Evolutionary conservation across 345 rosid species (phyloP).

Genomic region (Salix caprea): DNA sequence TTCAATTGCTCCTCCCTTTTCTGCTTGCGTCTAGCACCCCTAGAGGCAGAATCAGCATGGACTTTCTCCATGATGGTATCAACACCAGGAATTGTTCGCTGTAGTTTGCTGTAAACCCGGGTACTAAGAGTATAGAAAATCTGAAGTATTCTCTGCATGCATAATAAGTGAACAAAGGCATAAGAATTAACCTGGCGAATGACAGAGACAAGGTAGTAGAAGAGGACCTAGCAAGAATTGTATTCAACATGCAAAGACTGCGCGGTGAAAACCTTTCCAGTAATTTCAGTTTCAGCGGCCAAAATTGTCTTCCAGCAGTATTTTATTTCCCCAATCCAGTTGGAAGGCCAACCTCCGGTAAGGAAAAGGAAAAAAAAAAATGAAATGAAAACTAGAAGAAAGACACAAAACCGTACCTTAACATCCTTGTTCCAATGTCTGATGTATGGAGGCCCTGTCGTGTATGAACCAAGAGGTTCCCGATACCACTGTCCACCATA

Average conservation of each 20-base stretch:
- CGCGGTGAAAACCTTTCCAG: background rate
- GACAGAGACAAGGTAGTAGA: background rate
- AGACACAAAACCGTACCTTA: slow-evolving; percentile 29
- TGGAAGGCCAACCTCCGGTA: background rate
- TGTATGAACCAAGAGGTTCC: slow-evolving; percentile 69
- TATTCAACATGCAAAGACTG: background rate
- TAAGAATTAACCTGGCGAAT: background rate
- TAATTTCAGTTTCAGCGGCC: background rate
- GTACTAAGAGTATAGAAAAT: slow-evolving; percentile 42
- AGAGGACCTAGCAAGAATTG: background rate
- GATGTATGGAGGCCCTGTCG: slow-evolving; percentile 81
- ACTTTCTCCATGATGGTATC: slow-evolving; percentile 48
- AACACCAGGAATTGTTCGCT: slow-evolving; percentile 57
- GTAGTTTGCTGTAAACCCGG: slow-evolving; percentile 33
- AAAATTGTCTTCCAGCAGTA: too few species aligned
- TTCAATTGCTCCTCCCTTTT: slow-evolving; percentile 38
- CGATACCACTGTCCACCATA: slow-evolving; percentile 88
- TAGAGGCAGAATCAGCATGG: slow-evolving; percentile 29
- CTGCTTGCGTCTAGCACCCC: slow-evolving; percentile 33
- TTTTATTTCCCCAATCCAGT: too few species aligned
- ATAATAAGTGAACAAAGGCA: background rate
- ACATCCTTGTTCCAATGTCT: slow-evolving; percentile 59
- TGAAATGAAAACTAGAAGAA: background rate
- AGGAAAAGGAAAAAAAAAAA: background rate
- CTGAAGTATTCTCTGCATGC: slow-evolving; percentile 43